Evolutionary conservation across 163 green algal species (phyloP), one percentile per base, ranked within the genome.

Genomic region (Scenedesmus sp.): DNA sequence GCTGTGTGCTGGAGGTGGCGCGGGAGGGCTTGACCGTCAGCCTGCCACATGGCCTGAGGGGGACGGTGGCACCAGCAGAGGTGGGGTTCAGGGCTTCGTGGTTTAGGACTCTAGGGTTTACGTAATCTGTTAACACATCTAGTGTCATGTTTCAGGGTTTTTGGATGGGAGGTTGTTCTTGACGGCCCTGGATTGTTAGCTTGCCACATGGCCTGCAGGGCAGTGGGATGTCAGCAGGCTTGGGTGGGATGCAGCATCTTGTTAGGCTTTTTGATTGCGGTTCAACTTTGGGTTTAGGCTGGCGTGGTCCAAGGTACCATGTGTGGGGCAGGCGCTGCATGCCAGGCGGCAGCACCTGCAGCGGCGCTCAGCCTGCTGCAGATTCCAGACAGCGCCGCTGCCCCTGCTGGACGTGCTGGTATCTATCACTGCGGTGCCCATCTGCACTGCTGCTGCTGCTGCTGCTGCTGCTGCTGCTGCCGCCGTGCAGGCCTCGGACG

Each of bases 131-230:
- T n/a, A n/a, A n/a, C n/a, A n/a, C n/a, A n/a, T n/a, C n/a, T n/a
- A n/a, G n/a, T n/a, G n/a, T n/a, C 49, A 56, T 18, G 49, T 7
- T 56, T 56, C 12, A 56, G 94, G 96, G 97, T 95, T 6, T 93
- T 94, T 9, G 93, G 99, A 9, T 82, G 95, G n/a, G 96, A 98
- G 87, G 93, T 99, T 0, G 91, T 86, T 4, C 59, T 93, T 0
- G 92, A 81, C 13, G 94, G 95, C 22, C 93, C 99, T n/a, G n/a
- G 12, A 91, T 94, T 35, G 85, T 99, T 26, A 95, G 89, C 79
- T 92, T 99, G 83, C 97, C 98, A 4, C 94, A 99, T 88, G 98
- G 98, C 6, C 93, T 99, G 85, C 89, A 95, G 7, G 98, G 96
- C 2, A 91, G 93, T 53, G 97, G 99, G 30, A 68, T 80, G 0